These are phyloP conservation scores for Baorangia bicolor DNA, from an alignment of 768 basidiomycete genomes.

Conservation along the genomic window DNA sequence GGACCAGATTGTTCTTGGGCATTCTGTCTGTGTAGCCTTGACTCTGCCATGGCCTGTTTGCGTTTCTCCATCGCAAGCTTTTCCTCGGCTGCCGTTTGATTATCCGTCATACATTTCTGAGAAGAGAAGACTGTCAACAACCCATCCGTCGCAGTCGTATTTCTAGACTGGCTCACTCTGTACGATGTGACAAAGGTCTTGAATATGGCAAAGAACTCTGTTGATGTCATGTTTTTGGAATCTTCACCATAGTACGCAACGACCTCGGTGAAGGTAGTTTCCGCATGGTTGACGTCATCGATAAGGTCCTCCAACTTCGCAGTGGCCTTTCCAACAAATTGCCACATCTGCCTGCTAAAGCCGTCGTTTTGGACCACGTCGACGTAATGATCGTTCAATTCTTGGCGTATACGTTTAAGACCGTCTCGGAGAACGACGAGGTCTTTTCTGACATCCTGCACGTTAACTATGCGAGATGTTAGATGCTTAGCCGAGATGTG, in stretches of 20 bases:
- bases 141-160: background rate
- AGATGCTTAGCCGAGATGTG: background rate
- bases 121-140: constrained; percentile 6
- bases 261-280: constrained; percentile 79
- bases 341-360: constrained; percentile 91
- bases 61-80: constrained; percentile 65
- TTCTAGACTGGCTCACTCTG: constrained; percentile 46
- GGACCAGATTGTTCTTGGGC: constrained; percentile 40
- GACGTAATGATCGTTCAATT: constrained; percentile 76
- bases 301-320: constrained; percentile 76
- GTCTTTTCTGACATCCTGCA: constrained; percentile 81
- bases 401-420: constrained; percentile 75
- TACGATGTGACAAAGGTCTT: constrained; percentile 96
- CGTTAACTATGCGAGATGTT: constrained; percentile 59
- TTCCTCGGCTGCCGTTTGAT: constrained; percentile 73
- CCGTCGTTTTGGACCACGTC: constrained; percentile 69
- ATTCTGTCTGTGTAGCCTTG: constrained; percentile 54
- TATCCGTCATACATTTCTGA: constrained; percentile 87
- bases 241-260: constrained; percentile 94
- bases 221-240: constrained; percentile 77
- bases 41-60: constrained; percentile 63
- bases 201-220: constrained; percentile 96
- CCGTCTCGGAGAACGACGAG: constrained; percentile 71
- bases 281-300: constrained; percentile 86
- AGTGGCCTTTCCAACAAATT: constrained; percentile 75